phyloP scores from a whole-genome alignment of 176 grass and related monocot species.

The Typha latifolia region DNA sequence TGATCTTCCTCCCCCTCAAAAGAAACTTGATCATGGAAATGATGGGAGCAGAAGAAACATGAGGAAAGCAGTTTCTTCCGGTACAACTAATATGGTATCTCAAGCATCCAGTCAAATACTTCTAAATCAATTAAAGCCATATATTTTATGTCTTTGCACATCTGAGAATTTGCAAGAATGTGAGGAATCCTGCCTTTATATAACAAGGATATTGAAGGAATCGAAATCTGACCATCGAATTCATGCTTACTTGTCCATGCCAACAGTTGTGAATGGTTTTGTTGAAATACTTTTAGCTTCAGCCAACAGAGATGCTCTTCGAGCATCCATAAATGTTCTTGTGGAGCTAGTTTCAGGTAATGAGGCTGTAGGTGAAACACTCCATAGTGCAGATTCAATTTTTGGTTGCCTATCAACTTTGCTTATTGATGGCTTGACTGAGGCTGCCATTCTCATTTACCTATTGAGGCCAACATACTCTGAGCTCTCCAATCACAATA shows the following conservation, averaged over 20 bases:
- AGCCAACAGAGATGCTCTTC: not conserved
- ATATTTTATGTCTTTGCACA: not conserved
- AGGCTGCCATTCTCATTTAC: not conserved
- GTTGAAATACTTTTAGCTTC: not conserved
- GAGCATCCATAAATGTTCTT: not conserved
- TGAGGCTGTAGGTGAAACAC: slow-evolving; percentile 1
- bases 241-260: not conserved
- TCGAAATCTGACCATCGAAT: not conserved
- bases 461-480: not conserved
- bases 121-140: not conserved
- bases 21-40: not conserved
- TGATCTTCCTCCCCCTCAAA: not conserved
- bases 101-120: not conserved
- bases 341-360: not conserved
- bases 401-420: not conserved
- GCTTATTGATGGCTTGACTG: slow-evolving; percentile 1
- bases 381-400: not conserved
- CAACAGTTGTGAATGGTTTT: not conserved
- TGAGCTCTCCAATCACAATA: not conserved
- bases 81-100: not conserved
- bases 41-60: not conserved
- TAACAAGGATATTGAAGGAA: slow-evolving; percentile 2
- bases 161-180: not conserved
- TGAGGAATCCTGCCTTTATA: not conserved
- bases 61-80: not conserved